Base-by-base conservation (phyloP, 140 eudicot species). In the Ambrosia hybrid region DNA sequence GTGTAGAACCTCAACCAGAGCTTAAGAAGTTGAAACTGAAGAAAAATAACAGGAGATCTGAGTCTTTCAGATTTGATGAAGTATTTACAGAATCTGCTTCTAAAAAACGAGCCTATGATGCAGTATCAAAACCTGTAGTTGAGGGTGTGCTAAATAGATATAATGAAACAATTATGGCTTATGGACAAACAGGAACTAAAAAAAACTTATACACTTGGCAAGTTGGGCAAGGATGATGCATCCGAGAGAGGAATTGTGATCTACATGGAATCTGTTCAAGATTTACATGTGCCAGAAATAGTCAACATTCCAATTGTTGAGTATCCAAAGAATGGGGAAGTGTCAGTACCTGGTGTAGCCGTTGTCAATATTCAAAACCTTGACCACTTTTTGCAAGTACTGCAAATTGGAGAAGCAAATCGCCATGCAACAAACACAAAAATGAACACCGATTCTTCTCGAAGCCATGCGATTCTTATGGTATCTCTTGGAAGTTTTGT, bases 361-460 rank as follows among this genome's bases (percentile, higher is more conserved):
- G 73, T 86, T 12, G 86, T 91, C 45, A 80, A 74, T 58, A 77
- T 91, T 56, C 93, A 79, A 55, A 79, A 85, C 46, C 70, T 88
- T 26, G 96, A 89, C 53, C 86, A 88, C 15, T 91, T 91, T 74
- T 74, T 89, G 60, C 77, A 84, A 41, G 56, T 86, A 57, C 74
- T 91, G 75, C 96, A 84, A 77, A 72, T 84, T 74, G 97, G 96
- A 76, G 97, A 91, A 81, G 70, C 88, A 39, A 89, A 91, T 71
- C 96, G 97, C 15, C 93, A 86, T 83, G 96, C 96, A 82, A 94
- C 97, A 73, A 91, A 91, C 81, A 86, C 97, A 65, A 91, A 88
- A 78, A 57, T 89, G 86, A 91, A 91, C 67, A 86, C 96, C 43
- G 91, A 89, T 79, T 91, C 97, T 64, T 91, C 97, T 45, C 91